Evolutionary conservation across 768 basidiomycete genomes (phyloP).

Genomic region (Calocera viscosa): DNA sequence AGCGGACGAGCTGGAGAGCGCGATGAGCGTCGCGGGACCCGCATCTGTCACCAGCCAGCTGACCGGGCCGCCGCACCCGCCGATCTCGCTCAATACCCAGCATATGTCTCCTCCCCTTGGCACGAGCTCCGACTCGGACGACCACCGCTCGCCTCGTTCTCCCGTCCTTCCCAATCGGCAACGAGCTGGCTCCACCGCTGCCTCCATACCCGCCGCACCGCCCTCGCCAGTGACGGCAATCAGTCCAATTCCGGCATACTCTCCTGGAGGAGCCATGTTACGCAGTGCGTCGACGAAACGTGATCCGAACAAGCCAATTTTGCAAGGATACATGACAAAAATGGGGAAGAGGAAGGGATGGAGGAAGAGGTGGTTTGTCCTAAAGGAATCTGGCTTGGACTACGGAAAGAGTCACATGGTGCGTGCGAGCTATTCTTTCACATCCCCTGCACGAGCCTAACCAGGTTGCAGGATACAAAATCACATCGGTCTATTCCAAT

Average conservation of each 20-base stretch:
- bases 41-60: slow-evolving; percentile 20
- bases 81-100: background rate
- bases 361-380: slow-evolving; percentile 94
- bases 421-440: slow-evolving; percentile 23
- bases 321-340: slow-evolving; percentile 91
- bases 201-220: slow-evolving; percentile 6
- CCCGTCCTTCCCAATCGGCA: background rate
- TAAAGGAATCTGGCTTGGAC: slow-evolving; percentile 75
- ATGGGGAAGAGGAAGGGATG: slow-evolving; percentile 89
- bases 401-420: slow-evolving; percentile 97
- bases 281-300: slow-evolving; percentile 36
- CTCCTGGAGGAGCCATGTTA: slow-evolving; percentile 16
- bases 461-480: slow-evolving; percentile 60
- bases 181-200: slow-evolving; percentile 5
- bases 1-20: slow-evolving; percentile 38
- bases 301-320: slow-evolving; percentile 65
- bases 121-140: slow-evolving; percentile 55
- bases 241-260: slow-evolving; percentile 18
- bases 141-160: slow-evolving; percentile 21
- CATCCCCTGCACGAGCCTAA: background rate
- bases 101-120: background rate
- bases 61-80: background rate
- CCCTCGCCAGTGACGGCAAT: slow-evolving; percentile 31
- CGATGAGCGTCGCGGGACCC: slow-evolving; percentile 19
- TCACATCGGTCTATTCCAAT: slow-evolving; percentile 78